Base-by-base conservation (phyloP, 352 stramenopile genomes). In the Pythium sukuiense region DNA sequence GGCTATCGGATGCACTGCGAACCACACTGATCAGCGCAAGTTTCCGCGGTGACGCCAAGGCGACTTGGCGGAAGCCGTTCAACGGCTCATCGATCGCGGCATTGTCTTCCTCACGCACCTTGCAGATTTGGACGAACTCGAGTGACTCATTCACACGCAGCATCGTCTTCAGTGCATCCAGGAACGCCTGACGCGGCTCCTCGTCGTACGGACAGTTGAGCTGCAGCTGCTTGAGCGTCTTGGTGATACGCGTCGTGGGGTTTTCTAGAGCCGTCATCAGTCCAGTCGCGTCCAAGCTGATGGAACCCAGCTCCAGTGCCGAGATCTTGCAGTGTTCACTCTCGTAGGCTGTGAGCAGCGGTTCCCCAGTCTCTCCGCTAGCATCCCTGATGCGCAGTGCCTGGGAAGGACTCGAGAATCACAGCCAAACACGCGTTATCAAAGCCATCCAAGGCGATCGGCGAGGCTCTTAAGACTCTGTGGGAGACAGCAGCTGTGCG, bases 151-250 rank as follows among this genome's bases (percentile, higher is more conserved):
- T 48, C 41, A 18, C 41, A 8, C 8, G 41, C 41, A 48, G 1
- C 41, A 48, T 48, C 41, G 8, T 48, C 41, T 48, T 48, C 41
- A 48, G 41, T 18, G 41, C 41, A 14, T 6, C 14, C 16, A 48
- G 3, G 26, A 48, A 48, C 41, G 6, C 41, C 41, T 48, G 16
- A 14, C 41, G 41, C 2, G 41, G 41, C 16, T 48, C 41, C 7
- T 48, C 41, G 16, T 48, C 41, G 41, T 48, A 26, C 41, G 41
- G 41, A 24, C 41, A 48, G 41, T 26, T 26, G 39, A 48, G 41
- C 41, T 48, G 41, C 41, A 48, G 41, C 41, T 48, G 41, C 41
- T 48, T 48, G 41, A 48, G 41, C 41, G 41, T 48, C 41, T 26
- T 26, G 41, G 16, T 24, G 16, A 48, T 20, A 48, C 41, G 41